A percentile compares a stretch with the other conserved stretches of the same genome.
phyloP scores from a whole-genome alignment of 2,329 filamentous ascomycete genomes.

The Pezizomycotina sp. region DNA sequence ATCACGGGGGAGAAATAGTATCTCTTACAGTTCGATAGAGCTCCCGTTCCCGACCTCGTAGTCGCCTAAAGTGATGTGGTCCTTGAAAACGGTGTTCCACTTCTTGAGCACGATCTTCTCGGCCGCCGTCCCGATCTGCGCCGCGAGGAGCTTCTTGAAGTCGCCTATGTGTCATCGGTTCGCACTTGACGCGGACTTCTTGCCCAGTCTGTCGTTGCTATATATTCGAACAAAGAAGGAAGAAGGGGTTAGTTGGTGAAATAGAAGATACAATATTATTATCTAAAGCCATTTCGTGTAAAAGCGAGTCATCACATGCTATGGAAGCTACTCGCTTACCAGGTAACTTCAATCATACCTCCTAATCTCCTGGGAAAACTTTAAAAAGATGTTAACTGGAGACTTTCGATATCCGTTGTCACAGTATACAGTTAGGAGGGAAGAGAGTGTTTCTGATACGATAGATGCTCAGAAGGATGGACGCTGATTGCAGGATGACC shows the following conservation, averaged over 20 bases:
- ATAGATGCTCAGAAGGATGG: too few species aligned
- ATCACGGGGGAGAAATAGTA: neutral
- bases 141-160: slow-evolving; percentile 24
- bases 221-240: slow-evolving; percentile 2
- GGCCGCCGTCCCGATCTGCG: slow-evolving; percentile 20
- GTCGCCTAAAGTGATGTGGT: slow-evolving; percentile 25
- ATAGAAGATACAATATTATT: slow-evolving; percentile 28
- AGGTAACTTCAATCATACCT: too few species aligned
- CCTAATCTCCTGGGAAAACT: too few species aligned
- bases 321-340: too few species aligned
- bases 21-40: slow-evolving; percentile 23
- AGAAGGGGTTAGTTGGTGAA: slow-evolving; percentile 26
- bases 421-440: too few species aligned
- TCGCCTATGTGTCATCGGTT: slow-evolving; percentile 25
- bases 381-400: too few species aligned
- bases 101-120: slow-evolving; percentile 26
- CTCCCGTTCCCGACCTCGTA: slow-evolving; percentile 25
- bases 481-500: too few species aligned
- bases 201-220: slow-evolving; percentile 46
- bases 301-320: too few species aligned
- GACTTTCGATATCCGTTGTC: too few species aligned
- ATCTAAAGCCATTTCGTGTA: too few species aligned
- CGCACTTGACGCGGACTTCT: slow-evolving; percentile 25
- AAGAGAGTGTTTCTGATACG: too few species aligned
- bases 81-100: slow-evolving; percentile 23